Base-by-base conservation (phyloP, 148 eudicot species). In the Oxyria digyna region DNA sequence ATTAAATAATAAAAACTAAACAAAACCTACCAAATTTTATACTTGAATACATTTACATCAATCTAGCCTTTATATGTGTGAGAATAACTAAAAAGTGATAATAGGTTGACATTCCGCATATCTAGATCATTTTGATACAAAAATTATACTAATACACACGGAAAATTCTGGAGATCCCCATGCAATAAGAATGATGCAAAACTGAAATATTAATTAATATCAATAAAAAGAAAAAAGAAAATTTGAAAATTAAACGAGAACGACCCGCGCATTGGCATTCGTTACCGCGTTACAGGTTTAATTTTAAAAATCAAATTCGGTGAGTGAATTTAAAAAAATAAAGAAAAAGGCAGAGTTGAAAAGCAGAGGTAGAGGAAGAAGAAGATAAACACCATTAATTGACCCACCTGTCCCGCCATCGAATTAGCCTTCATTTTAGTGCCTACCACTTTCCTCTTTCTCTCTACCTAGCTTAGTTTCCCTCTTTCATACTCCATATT, bases 401-500 rank as follows among this genome's bases (percentile, higher is more conserved):
- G 71, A 78, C 67, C 79, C 91, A 86, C 80, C 87, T 81, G 75
- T 86, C 81, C 78, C 91, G 84, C 85, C 86, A 82, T 84, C 77
- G 81, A 80, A 84, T 82, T 77, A 77, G 82, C 78, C 83, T 69
- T 75, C 78, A 71, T 79, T 80, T 74, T 71, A 81, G 83, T 78
- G 79, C 85, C 68, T 74, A 67, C 33, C 38, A 55, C 48, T 74
- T 69, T 69, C 75, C 68, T 69, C 72, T 42, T 38, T 73, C 72
- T 43, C n/a, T n/a, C n/a, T n/a, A n/a, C n/a, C n/a, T n/a, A n/a
- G n/a, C n/a, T n/a, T n/a, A 48, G 35, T 71, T 67, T 26, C 55
- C 37, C 37, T 59, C 15, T 27, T 59, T 62, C 57, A 21, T 4
- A 42, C 35, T 23, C 42, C 35, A n/a, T 32, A 64, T 67, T 67